Evolutionary conservation across 768 basidiomycete genomes (phyloP), one percentile per base, ranked within the genome.

Genomic region (Glaciozyma martinii): DNA sequence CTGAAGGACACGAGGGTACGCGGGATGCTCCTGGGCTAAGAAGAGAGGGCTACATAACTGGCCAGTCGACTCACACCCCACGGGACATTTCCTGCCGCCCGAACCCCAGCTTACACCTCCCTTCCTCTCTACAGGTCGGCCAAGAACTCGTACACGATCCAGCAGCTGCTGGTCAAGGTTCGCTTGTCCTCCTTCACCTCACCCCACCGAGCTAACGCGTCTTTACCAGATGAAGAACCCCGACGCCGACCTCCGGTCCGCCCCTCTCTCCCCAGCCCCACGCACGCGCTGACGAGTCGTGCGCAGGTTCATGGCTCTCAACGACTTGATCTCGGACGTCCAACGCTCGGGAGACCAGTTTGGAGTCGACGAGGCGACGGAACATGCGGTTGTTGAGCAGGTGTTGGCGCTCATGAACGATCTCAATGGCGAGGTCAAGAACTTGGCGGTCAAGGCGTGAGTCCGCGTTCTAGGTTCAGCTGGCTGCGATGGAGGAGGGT

Each of bases 371-470:
- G 93, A 97, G 75, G 72, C 80, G 7, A 83, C 86, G 40, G 95
- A 99, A 80, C 84, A 80, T 75, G 88, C 87, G 75, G 85, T 94
- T 58, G 81, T 94, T 55, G 84, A 83, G 49, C 85, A 88, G 75
- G 91, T 98, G 1, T 80, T 97, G 50, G 80, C 84, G 42, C 82
- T 97, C 25, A 86, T 97, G 7, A 88, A 89, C 74, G 95, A 99
- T 78, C 87, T 86, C 77, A 97, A 93, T 71, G 91, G 91, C 12
- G 95, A 99, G 80, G 95, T 98, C 69, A 98, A 98, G 81, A 95
- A 95, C 74, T 87, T 90, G 76, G 90, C 91, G 3, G 94, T 95
- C 16, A 91, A 93, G 79, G 93, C 91, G 94, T 89, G 71, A 60
- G 82, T 75, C 19, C 62, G 21, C 42, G 29, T 53, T n/a, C 52